phyloP scores from a whole-genome alignment of 441 rosid genomes.

The Populus trichocarpa region DNA sequence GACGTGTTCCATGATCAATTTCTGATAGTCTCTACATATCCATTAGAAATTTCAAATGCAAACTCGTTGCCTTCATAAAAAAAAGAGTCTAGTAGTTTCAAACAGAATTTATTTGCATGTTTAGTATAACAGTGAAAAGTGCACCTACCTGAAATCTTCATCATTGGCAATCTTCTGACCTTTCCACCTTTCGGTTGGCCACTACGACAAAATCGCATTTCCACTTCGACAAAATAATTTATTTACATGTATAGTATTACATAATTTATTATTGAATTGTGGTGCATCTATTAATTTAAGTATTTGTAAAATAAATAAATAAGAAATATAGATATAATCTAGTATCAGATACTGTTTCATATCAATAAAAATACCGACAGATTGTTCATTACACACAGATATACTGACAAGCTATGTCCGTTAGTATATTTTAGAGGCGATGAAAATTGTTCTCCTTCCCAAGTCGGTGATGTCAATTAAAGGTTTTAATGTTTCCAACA shows the following conservation, averaged over 20 bases:
- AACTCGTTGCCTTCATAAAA: neutral
- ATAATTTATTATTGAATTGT: no score
- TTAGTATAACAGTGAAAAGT: neutral
- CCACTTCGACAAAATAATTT: slow-evolving; percentile 20
- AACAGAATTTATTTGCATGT: neutral
- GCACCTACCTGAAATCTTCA: slow-evolving; percentile 75
- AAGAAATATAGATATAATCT: no score
- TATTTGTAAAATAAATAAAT: no score
- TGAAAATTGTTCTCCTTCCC: no score
- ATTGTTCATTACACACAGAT: no score
- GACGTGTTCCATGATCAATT: neutral
- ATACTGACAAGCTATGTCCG: fast-evolving
- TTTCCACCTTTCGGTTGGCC: slow-evolving; percentile 78
- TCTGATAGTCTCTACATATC: neutral
- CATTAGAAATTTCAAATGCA: neutral
- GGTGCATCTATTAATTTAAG: no score
- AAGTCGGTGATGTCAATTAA: no score
- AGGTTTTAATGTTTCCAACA: no score
- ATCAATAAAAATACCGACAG: no score
- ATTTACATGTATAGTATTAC: no score
- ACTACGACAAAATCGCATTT: slow-evolving; percentile 69
- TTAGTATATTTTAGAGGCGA: no score
- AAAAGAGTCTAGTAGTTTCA: neutral
- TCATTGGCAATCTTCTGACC: slow-evolving; percentile 68
- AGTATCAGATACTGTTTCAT: no score